A percentile compares a stretch with the other conserved stretches of the same genome.
Evolutionary conservation across 2,329 filamentous ascomycete species (phyloP).

Genomic region (Claviceps monticola): DNA sequence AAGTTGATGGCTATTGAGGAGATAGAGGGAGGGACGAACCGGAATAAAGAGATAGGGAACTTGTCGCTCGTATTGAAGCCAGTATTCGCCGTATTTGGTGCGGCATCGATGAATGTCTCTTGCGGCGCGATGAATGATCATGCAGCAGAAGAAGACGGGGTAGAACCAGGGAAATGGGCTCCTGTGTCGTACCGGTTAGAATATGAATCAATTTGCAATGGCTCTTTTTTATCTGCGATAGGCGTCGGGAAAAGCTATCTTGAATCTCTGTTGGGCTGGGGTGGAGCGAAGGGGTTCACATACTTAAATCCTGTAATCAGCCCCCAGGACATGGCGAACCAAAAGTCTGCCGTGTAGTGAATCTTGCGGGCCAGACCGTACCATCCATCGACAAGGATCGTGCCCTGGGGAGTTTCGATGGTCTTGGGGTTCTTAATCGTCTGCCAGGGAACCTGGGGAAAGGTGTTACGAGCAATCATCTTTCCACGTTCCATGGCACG

Average conservation of each 20-base stretch:
- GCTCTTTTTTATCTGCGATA: neutral
- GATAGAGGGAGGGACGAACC: conserved; percentile 18
- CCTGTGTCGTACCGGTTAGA: conserved; percentile 11
- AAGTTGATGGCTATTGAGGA: neutral
- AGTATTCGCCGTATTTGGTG: conserved; percentile 68
- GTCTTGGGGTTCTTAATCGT: conserved; percentile 66
- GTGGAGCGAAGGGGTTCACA: conserved; percentile 1
- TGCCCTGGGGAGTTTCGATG: conserved; percentile 59
- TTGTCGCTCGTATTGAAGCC: conserved; percentile 63
- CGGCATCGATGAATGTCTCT: conserved; percentile 68
- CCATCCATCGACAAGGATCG: conserved; percentile 76
- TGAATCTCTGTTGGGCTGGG: neutral
- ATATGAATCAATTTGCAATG: no score
- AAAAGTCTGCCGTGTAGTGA: conserved; percentile 35
- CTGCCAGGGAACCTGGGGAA: conserved; percentile 86
- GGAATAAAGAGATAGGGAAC: conserved; percentile 82
- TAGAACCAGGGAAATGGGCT: conserved; percentile 90
- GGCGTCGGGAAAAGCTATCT: neutral
- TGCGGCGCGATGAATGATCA: conserved; percentile 68
- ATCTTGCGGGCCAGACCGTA: conserved; percentile 58
- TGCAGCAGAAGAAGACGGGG: conserved; percentile 64
- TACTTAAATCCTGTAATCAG: conserved; percentile 35
- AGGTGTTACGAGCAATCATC: conserved; percentile 56
- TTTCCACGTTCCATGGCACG: conserved; percentile 65
- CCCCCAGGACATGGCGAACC: conserved; percentile 37